Conservation (phyloP, 371 early-diverging fungal genomes). For the Mucor indicus region DNA sequence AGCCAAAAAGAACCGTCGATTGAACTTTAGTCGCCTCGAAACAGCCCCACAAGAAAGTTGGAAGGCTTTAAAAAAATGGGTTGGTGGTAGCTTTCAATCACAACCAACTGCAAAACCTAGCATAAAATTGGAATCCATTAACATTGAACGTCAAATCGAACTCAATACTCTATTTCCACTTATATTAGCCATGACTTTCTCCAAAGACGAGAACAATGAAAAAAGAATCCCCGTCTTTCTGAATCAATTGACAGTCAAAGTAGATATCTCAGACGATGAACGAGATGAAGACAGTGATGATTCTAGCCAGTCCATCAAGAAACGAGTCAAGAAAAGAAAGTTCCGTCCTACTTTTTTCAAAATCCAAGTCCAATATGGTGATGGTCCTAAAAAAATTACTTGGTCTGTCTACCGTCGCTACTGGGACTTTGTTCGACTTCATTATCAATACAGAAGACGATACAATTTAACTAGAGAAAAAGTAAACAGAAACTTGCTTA, state of each 20-base stretch:
- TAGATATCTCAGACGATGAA: conserved; percentile 8
- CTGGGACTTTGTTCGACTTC: conserved; percentile 58
- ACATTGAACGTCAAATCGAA: conserved; percentile 20
- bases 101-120: background rate
- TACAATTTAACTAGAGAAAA: conserved; percentile 26
- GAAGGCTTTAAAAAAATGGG: conserved; percentile 16
- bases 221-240: conserved; percentile 31
- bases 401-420: conserved; percentile 55
- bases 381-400: conserved; percentile 5
- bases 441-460: conserved; percentile 36
- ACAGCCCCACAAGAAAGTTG: conserved; percentile 17
- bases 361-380: conserved; percentile 22
- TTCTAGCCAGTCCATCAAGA: background rate
- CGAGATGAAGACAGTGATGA: background rate
- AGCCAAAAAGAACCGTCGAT: no score
- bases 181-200: conserved; percentile 18
- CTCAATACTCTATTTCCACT: conserved; percentile 21
- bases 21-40: conserved; percentile 16
- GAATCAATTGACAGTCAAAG: conserved; percentile 13
- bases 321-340: background rate
- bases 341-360: conserved; percentile 10
- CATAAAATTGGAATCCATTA: background rate
- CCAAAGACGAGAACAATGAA: conserved; percentile 23
- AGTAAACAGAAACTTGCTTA: background rate
- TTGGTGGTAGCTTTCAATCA: conserved; percentile 4